Evolutionary conservation across 169 alveolate genomes (phyloP).

Genomic region (Sarcocystis neurona): DNA sequence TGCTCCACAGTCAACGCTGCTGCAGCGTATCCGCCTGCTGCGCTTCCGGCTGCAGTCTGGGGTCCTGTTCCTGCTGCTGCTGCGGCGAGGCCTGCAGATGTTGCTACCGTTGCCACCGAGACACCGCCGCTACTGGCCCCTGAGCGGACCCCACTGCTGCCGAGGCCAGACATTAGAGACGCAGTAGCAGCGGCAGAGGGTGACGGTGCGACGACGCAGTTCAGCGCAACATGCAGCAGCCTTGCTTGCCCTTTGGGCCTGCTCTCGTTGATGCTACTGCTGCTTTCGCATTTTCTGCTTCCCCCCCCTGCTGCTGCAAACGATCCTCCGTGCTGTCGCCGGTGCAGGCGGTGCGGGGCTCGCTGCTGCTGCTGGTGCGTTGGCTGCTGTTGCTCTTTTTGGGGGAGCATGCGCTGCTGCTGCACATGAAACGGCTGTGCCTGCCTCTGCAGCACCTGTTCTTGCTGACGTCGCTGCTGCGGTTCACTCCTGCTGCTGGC

Average conservation of each 20-base stretch:
- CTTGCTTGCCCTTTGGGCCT: conserved; percentile 46
- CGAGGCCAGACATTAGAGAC: no score
- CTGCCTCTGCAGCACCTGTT: not conserved
- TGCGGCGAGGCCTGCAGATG: no score
- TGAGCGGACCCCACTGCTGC: no score
- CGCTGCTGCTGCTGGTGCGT: not conserved
- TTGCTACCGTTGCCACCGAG: no score
- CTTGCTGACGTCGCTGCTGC: not conserved
- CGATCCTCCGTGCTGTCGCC: not conserved
- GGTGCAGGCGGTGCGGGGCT: not conserved
- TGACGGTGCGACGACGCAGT: no score
- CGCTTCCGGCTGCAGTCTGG: no score
- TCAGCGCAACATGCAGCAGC: conserved; percentile 53
- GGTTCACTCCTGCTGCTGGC: not conserved
- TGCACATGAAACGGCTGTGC: not conserved
- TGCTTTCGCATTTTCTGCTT: not conserved
- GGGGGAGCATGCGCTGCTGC: not conserved
- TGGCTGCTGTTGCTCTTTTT: not conserved
- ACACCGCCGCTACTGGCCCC: no score
- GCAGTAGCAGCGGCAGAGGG: no score
- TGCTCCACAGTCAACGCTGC: no score
- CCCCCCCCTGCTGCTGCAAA: not conserved
- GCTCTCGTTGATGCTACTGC: conserved; percentile 1
- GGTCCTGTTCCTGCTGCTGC: no score
- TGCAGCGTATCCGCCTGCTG: no score